Evolutionary conservation across 2,329 filamentous ascomycete species (phyloP).

Genomic region (Fusarium musae): DNA sequence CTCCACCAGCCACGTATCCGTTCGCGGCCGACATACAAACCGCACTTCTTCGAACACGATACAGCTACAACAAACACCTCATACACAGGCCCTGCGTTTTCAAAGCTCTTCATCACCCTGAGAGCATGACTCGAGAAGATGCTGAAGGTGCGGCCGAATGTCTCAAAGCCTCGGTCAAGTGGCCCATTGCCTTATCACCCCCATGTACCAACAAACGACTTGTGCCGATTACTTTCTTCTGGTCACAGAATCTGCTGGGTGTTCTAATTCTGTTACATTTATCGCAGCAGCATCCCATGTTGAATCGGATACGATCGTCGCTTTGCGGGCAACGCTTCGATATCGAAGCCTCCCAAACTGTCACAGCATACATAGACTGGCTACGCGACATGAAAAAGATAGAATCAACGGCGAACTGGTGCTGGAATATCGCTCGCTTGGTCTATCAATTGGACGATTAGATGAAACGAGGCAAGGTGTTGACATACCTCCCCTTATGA

Average conservation of each 20-base stretch:
- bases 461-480: not conserved
- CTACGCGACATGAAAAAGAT: slow-evolving; percentile 65
- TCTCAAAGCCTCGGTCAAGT: slow-evolving; percentile 66
- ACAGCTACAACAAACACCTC: slow-evolving; percentile 68
- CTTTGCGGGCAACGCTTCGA: slow-evolving; percentile 63
- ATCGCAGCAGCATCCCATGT: slow-evolving; percentile 61
- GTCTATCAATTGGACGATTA: slow-evolving; percentile 55
- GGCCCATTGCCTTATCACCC: slow-evolving; percentile 69
- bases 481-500: not conserved
- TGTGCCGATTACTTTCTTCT: slow-evolving; percentile 68
- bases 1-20: slow-evolving; percentile 52
- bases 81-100: slow-evolving; percentile 68
- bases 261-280: slow-evolving; percentile 68
- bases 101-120: slow-evolving; percentile 68
- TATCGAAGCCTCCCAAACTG: slow-evolving; percentile 60
- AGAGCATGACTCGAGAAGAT: slow-evolving; percentile 64
- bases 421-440: slow-evolving; percentile 61
- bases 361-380: slow-evolving; percentile 67
- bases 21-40: slow-evolving; percentile 67
- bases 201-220: slow-evolving; percentile 67
- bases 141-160: slow-evolving; percentile 65
- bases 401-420: slow-evolving; percentile 66
- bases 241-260: slow-evolving; percentile 70
- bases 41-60: slow-evolving; percentile 66
- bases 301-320: slow-evolving; percentile 60